phyloP scores from a whole-genome alignment of 768 basidiomycete genomes.

The Tricholoma terreum region DNA sequence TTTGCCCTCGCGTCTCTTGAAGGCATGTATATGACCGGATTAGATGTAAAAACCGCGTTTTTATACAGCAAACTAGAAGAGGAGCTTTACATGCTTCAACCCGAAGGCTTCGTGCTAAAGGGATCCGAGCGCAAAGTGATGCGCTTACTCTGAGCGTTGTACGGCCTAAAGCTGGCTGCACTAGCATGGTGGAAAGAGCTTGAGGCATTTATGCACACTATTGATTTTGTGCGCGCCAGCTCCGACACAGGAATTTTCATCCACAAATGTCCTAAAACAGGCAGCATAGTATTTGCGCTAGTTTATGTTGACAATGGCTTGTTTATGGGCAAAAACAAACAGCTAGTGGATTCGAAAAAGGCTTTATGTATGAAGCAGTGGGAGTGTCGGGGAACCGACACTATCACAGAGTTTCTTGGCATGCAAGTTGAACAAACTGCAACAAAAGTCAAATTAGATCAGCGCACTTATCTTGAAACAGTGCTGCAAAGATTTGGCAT shows the following conservation, averaged over 20 bases:
- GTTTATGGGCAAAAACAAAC: constrained; percentile 4
- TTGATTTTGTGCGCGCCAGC: constrained; percentile 8
- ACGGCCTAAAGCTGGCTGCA: constrained; percentile 16
- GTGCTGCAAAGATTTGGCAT: constrained; percentile 4
- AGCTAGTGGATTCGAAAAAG: constrained; percentile 7
- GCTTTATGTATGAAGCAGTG: constrained; percentile 16
- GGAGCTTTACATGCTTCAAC: constrained; percentile 13
- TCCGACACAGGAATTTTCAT: constrained; percentile 8
- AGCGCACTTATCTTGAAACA: constrained; percentile 10
- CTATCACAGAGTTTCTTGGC: constrained; percentile 14
- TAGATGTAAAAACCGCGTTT: constrained; percentile 22
- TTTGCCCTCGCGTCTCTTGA: constrained; percentile 20
- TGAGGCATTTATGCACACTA: neutral
- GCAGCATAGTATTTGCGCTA: constrained; percentile 4
- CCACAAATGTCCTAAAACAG: constrained; percentile 4
- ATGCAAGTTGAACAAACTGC: constrained; percentile 11
- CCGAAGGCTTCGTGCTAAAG: constrained; percentile 9
- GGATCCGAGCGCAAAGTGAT: constrained; percentile 4
- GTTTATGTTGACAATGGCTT: constrained; percentile 13
- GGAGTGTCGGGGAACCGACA: constrained; percentile 22
- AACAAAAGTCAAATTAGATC: constrained; percentile 13
- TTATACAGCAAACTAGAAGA: constrained; percentile 15
- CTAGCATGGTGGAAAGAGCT: constrained; percentile 12
- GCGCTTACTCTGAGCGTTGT: constrained; percentile 9
- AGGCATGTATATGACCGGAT: constrained; percentile 9